Evolutionary conservation across 2,329 filamentous ascomycete genomes (phyloP).

Genomic region (Stagonosporopsis tanaceti): DNA sequence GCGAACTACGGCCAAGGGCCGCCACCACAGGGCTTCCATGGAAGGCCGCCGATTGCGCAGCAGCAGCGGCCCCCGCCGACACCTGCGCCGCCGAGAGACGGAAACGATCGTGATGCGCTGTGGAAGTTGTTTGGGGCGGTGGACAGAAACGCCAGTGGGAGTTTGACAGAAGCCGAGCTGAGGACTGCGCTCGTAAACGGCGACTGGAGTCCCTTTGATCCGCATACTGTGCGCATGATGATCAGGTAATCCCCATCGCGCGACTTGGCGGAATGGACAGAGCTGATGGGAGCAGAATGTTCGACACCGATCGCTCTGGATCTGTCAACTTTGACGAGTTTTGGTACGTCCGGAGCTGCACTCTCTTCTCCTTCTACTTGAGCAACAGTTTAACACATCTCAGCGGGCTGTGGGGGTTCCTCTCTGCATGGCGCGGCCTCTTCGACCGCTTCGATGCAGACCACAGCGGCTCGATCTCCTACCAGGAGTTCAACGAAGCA

Average conservation of each 20-base stretch:
- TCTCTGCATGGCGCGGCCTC: slow-evolving; percentile 90
- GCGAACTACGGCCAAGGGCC: slow-evolving; percentile 62
- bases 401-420: slow-evolving; percentile 88
- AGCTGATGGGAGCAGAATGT: slow-evolving; percentile 70
- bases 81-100: slow-evolving; percentile 62
- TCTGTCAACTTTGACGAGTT: slow-evolving; percentile 96
- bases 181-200: slow-evolving; percentile 92
- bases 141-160: slow-evolving; percentile 83
- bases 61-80: slow-evolving; percentile 53
- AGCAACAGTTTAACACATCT: slow-evolving; percentile 12
- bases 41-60: slow-evolving; percentile 64
- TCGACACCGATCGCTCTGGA: slow-evolving; percentile 88
- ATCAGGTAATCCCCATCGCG: slow-evolving; percentile 62
- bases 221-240: slow-evolving; percentile 97
- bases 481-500: slow-evolving; percentile 87
- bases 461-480: slow-evolving; percentile 82
- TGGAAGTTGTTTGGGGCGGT: slow-evolving; percentile 89
- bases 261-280: not conserved
- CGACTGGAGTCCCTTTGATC: slow-evolving; percentile 93
- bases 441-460: slow-evolving; percentile 97
- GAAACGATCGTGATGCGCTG: slow-evolving; percentile 73
- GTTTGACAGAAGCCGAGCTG: slow-evolving; percentile 86
- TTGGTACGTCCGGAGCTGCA: slow-evolving; percentile 58
- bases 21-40: slow-evolving; percentile 70
- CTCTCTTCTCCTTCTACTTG: not conserved